Percentiles rank a stretch among this genome's conserved stretches.
Conservation (phyloP, 179 eudicot species). For the Monotropa hypopitys region DNA sequence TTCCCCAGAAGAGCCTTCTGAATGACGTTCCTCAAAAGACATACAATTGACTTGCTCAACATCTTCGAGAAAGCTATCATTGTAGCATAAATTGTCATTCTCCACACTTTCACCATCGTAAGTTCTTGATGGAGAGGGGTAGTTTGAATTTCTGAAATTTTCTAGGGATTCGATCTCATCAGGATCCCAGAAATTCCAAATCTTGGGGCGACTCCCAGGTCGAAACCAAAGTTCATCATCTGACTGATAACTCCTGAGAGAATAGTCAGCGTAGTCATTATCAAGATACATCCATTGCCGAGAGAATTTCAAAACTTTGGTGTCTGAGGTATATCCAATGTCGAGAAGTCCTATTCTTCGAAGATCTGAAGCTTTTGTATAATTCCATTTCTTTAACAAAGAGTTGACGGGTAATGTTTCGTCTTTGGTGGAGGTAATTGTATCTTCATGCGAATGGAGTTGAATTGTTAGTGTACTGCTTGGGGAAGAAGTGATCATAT, state of each 20-base stretch:
- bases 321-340: neutral
- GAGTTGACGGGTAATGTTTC: no score
- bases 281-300: neutral
- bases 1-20: neutral
- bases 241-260: neutral
- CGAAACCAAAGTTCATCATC: neutral
- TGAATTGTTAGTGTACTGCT: no score
- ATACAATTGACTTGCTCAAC: neutral
- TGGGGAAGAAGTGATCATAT: no score
- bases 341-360: neutral
- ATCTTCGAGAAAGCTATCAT: neutral
- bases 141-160: neutral
- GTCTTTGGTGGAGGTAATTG: no score
- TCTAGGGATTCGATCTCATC: neutral
- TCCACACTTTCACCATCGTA: no score
- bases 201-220: neutral
- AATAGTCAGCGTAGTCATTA: neutral
- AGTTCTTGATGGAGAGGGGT: neutral
- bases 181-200: neutral
- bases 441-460: no score
- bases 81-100: neutral
- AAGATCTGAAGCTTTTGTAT: no score
- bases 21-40: neutral
- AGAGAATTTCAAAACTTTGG: neutral
- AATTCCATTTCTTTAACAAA: no score